Base-by-base conservation (phyloP, 2,329 filamentous ascomycete genomes). In the Magnaporthiopsis rhizophila region DNA sequence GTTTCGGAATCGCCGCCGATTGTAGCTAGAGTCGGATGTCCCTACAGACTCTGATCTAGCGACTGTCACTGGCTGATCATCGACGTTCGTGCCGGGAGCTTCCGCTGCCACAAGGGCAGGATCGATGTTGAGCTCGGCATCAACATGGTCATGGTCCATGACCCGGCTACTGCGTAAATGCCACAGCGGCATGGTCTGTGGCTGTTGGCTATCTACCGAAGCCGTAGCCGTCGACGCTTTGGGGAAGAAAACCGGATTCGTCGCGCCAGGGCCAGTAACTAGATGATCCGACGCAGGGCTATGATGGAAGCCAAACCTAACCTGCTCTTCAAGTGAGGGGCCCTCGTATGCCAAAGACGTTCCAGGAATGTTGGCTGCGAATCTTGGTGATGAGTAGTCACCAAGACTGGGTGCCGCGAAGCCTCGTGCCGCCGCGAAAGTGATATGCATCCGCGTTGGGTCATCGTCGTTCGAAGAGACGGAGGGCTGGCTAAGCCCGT, bases 261-360 rank as follows among this genome's bases (percentile, higher is more conserved):
- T 50, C 15, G 15, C 38, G 15, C 11, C 38, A 50, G 38, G 38
- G 18, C 38, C 38, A 50, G 38, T 18, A 6, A 5, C 38, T 6
- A 5, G 15, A 50, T 50, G 38, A 21, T 50, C 38, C 38, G 38
- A 50, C 38, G 38, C 38, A 61, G 59, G 60, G 28, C 66, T 64
- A 60, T 72, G 71, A 8, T 71, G 69, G 62, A 72, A 73, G 5
- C 70, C 71, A 58, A 73, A 72, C 38, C 72, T 68, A 13, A 73
- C 72, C 58, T 71, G 71, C 30, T 72, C 70, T 30, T 67, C 68
- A 6, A 73, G 65, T 30, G 58, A 15, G 61, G 45, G 24, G 65
- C 64, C 12, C 7, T 38, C 28, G 11, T 28, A 60, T 45, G 11
- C 21, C 21, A 15, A 45, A n/a, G n/a, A n/a, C 21, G 9, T 24